A percentile compares a stretch with the other conserved stretches of the same genome.
phyloP scores from a whole-genome alignment of 2,329 filamentous ascomycete species.

The Aureobasidium sp. region DNA sequence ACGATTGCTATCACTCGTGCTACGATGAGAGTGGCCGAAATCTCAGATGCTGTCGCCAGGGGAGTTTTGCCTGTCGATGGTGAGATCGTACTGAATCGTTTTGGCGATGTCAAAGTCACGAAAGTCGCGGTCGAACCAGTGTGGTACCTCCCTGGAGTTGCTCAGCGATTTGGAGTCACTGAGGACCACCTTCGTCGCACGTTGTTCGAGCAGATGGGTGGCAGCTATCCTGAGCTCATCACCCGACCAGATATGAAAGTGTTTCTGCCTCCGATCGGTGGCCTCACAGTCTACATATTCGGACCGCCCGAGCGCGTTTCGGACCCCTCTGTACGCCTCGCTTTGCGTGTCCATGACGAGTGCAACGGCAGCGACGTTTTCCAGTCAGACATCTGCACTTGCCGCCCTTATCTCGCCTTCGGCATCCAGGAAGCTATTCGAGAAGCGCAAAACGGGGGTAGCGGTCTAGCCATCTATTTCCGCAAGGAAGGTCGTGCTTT shows the following conservation, averaged over 20 bases:
- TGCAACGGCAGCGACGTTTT: conserved; percentile 95
- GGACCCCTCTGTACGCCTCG: conserved; percentile 81
- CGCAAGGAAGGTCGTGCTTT: conserved; percentile 96
- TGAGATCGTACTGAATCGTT: conserved; percentile 88
- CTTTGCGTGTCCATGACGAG: conserved; percentile 81
- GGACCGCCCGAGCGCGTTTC: conserved; percentile 96
- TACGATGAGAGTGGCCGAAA: conserved; percentile 96
- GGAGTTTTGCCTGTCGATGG: conserved; percentile 85
- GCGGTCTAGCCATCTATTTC: conserved; percentile 98
- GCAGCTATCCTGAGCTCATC: conserved; percentile 96
- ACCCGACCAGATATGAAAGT: conserved; percentile 95
- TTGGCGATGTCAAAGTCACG: conserved; percentile 90
- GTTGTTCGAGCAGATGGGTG: conserved; percentile 95
- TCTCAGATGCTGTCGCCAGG: conserved; percentile 85
- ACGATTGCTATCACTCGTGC: conserved; percentile 94
- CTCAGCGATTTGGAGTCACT: conserved; percentile 95
- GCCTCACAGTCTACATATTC: conserved; percentile 97
- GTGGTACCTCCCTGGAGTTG: conserved; percentile 66
- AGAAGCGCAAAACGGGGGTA: conserved; percentile 94
- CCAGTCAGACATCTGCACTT: conserved; percentile 98
- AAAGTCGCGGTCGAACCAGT: conserved; percentile 98
- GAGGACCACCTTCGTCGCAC: conserved; percentile 88
- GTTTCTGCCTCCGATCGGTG: conserved; percentile 95
- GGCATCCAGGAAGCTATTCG: conserved; percentile 98
- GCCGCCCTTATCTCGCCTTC: conserved; percentile 94